A percentile compares a stretch with the other conserved stretches of the same genome.
Evolutionary conservation across 306 rosid genomes (phyloP).

Genomic region (Carpinus viminea): DNA sequence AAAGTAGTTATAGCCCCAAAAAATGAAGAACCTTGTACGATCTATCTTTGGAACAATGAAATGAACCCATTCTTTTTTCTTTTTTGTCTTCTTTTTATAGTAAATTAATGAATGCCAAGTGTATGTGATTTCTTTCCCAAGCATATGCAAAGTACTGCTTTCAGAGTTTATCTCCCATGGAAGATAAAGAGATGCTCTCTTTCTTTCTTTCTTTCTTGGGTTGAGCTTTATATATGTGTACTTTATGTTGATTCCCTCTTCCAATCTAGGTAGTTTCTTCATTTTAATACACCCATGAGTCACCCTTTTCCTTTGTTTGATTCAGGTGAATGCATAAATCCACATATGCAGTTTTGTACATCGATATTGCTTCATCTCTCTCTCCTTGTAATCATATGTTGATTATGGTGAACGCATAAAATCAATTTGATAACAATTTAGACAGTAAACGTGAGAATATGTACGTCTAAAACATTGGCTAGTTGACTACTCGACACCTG

Average conservation of each 20-base stretch:
- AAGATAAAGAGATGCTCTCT: background rate
- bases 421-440: too few species aligned
- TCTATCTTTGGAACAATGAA: conserved; percentile 11
- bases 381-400: too few species aligned
- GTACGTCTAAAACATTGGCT: too few species aligned
- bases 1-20: too few species aligned
- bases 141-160: background rate
- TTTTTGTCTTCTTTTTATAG: background rate
- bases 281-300: too few species aligned
- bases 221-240: background rate
- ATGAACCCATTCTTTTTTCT: background rate
- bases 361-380: too few species aligned
- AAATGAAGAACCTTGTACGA: conserved; percentile 19
- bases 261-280: background rate
- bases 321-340: too few species aligned
- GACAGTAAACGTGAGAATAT: too few species aligned
- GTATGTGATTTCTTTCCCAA: background rate
- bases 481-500: too few species aligned
- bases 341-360: too few species aligned
- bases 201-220: background rate
- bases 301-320: too few species aligned
- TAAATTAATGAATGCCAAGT: conserved; percentile 19
- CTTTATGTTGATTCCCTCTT: background rate
- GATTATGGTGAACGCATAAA: too few species aligned
- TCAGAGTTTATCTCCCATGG: background rate